These are phyloP conservation scores for Lecanicillium sp. DNA, from an alignment of 2,329 filamentous ascomycete genomes.

Conservation along the genomic window DNA sequence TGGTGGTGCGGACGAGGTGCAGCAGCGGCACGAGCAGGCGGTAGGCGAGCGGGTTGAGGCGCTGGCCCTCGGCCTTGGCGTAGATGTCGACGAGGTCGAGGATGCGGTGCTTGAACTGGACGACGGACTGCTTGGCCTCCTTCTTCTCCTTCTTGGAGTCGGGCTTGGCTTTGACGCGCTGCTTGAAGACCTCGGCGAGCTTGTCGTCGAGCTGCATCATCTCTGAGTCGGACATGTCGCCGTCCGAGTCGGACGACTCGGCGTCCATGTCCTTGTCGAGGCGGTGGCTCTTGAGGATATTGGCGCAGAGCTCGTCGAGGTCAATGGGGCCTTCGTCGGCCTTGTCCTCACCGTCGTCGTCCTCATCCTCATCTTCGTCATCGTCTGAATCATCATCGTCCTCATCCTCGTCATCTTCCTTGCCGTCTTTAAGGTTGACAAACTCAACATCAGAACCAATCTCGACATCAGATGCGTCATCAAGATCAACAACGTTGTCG, in stretches of 20 bases:
- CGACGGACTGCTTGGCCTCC: constrained; percentile 79
- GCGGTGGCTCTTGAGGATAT: constrained; percentile 67
- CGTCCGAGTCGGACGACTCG: constrained; percentile 55
- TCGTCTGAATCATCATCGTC: constrained; percentile 41
- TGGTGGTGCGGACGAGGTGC: constrained; percentile 69
- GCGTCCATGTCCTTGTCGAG: constrained; percentile 54
- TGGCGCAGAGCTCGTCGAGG: constrained; percentile 69
- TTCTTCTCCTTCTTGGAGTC: constrained; percentile 79
- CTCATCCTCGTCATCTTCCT: constrained; percentile 34
- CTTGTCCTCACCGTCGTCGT: constrained; percentile 33
- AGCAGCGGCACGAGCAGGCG: constrained; percentile 70
- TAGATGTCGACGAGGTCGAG: constrained; percentile 84
- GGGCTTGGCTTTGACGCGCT: constrained; percentile 56
- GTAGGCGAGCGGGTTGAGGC: constrained; percentile 55
- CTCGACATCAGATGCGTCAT: constrained; percentile 40
- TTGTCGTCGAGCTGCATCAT: constrained; percentile 87
- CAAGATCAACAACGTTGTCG: constrained; percentile 25
- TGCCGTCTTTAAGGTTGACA: constrained; percentile 36
- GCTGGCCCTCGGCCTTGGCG: constrained; percentile 66
- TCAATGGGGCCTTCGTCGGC: constrained; percentile 41
- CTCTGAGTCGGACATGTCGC: constrained; percentile 90
- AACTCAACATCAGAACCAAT: constrained; percentile 47
- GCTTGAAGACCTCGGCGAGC: constrained; percentile 78
- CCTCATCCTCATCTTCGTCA: constrained; percentile 38
- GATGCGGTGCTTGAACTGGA: constrained; percentile 92